Conservation (phyloP, 139 green algal species). For the Pedinophyceae sp. region DNA sequence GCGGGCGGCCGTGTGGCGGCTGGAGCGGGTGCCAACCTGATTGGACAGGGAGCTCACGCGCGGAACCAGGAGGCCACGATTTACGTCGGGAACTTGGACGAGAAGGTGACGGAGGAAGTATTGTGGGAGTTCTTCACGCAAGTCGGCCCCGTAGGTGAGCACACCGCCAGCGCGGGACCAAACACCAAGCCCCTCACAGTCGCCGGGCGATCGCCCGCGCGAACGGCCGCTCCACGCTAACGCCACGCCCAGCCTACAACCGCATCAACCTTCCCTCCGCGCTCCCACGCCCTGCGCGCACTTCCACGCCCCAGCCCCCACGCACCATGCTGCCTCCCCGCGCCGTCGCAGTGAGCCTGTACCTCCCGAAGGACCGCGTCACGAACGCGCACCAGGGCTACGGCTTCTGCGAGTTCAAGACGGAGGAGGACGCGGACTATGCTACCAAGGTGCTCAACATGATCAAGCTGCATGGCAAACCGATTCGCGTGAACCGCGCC, state of each 20-base stretch:
- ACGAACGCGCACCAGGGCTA: slow-evolving; percentile 92
- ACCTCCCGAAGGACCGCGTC: slow-evolving; percentile 94
- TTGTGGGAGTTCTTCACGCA: slow-evolving; percentile 98
- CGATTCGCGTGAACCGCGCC: slow-evolving; percentile 89
- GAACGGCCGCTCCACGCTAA: too few relatives aligned
- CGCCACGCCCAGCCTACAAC: too few relatives aligned
- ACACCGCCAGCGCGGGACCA: too few relatives aligned
- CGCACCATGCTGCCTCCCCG: not conserved
- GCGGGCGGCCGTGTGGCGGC: slow-evolving; percentile 76
- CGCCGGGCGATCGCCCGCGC: not conserved
- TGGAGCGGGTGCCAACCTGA: slow-evolving; percentile 79
- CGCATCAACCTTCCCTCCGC: too few relatives aligned
- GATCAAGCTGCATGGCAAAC: slow-evolving; percentile 90
- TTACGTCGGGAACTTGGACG: slow-evolving; percentile 91
- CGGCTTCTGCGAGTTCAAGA: slow-evolving; percentile 89
- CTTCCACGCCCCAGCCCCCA: too few relatives aligned
- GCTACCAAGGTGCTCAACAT: slow-evolving; percentile 59
- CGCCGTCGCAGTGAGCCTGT: slow-evolving; percentile 73
- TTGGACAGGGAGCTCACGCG: slow-evolving; percentile 75
- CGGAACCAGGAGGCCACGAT: slow-evolving; percentile 85
- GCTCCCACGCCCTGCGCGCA: too few relatives aligned
- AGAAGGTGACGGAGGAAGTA: slow-evolving; percentile 83
- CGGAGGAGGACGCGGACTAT: slow-evolving; percentile 91
- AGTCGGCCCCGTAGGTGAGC: slow-evolving; percentile 73
- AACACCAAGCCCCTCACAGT: not conserved